A percentile compares a stretch with the other conserved stretches of the same genome.
Conservation (phyloP, 352 stramenopile genomes). For the Aphanomyces cochlioides region DNA sequence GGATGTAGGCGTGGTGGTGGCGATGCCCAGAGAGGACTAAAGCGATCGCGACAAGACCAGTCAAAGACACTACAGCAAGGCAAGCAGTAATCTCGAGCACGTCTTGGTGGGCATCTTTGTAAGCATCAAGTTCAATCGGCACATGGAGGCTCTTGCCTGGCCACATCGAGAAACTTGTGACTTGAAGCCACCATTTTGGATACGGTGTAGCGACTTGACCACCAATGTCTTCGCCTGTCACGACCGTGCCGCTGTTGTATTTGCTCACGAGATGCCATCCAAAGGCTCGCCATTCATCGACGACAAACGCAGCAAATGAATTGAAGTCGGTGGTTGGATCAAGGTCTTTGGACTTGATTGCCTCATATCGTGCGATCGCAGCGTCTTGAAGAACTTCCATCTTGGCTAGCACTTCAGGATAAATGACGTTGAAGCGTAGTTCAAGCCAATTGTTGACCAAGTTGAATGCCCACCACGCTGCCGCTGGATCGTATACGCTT, state of each 20-base stretch:
- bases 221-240: conserved; percentile 3
- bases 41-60: conserved; percentile 10
- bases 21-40: conserved; percentile 2
- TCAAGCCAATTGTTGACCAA: conserved; percentile 38
- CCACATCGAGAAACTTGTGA: conserved; percentile 14
- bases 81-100: neutral
- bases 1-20: neutral
- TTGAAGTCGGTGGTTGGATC: conserved; percentile 1
- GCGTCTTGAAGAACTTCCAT: conserved; percentile 8
- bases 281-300: conserved; percentile 55
- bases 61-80: neutral
- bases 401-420: conserved; percentile 24
- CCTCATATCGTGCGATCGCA: conserved; percentile 24
- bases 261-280: conserved; percentile 67
- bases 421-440: conserved; percentile 36
- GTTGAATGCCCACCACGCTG: conserved; percentile 39
- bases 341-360: neutral
- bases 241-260: conserved; percentile 20
- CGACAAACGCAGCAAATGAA: conserved; percentile 36
- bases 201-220: conserved; percentile 12
- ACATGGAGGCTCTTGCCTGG: conserved; percentile 4
- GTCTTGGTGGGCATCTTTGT: neutral
- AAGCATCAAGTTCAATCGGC: neutral
- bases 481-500: conserved; percentile 30
- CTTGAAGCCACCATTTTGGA: conserved; percentile 25